Evolutionary conservation across 805 yeast genomes (phyloP), one percentile per base, ranked within the genome.

Genomic region (Alloascoidea hylecoeti): DNA sequence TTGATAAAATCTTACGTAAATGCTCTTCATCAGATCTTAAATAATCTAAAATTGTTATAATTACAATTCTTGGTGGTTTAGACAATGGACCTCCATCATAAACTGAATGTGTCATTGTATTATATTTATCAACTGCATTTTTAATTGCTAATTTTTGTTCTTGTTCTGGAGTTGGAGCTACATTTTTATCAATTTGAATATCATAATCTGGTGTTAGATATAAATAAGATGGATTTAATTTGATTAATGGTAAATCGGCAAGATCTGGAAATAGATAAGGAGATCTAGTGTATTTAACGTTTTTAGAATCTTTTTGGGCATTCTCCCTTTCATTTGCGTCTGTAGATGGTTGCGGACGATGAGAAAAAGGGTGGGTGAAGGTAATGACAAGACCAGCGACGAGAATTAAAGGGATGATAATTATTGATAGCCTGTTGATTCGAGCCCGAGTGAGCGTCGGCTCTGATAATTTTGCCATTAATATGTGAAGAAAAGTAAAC

Each of bases 51-150:
- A 14, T n/a, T 12, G 6, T 18, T 36, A 13, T 18, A 33, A 37
- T 35, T 6, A 16, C 28, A 6, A 41, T 36, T 16, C 41, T 37
- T 1, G 40, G 39, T 6, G 44, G 41, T 30, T 43, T 40, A 14
- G 38, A 36, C 16, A 23, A 36, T 17, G 37, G 33, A 33, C 5
- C 17, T 14, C 17, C 15, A 12, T 6, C 36, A 13, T 18, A 5
- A 14, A 2, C 41, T n/a, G 28, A 16, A 23, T 5, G n/a, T 17
- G 23, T 15, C 19, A 5, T 5, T 12, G 16, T 13, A 12, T 13
- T 6, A n/a, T 23, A 23, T 33, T 16, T 28, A 36, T 23, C n/a
- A 9, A 23, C 13, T n/a, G 30, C 30, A 9, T 23, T 23, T n/a
- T 9, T n/a, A 9, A 23, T n/a, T 23, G 30, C 13, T 9, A n/a